Base-by-base conservation (phyloP, 2,329 filamentous ascomycete species). In the Exophiala xenobiotica region DNA sequence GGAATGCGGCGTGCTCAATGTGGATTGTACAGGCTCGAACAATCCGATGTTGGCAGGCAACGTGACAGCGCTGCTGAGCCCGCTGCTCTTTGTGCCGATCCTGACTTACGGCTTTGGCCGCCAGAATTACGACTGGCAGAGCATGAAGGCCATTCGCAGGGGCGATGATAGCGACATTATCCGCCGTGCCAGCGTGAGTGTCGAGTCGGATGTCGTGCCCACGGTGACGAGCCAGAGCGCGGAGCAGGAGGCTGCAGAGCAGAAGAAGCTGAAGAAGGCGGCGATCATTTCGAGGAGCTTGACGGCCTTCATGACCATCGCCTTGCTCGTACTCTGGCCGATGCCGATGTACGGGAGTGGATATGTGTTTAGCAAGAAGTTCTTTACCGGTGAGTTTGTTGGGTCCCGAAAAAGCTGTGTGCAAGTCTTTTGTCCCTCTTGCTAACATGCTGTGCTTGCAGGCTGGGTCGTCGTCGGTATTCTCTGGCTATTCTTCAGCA, bases 311-410 rank as follows among this genome's bases (percentile, higher is more conserved):
- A 75, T 89, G 73, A 87, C 88, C 0, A 54, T 95, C 0, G 78
- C 82, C 0, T 75, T 95, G 49, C 74, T 96, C 0, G 77, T 96
- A 1, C 78, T 96, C 12, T 96, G 90, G 90, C 90, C 91, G 0
- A 92, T 96, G 79, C 90, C 90, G 1, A 84, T 96, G 82, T 96
- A 93, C 65, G 90, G 89, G 8, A 78, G 78, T 0, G 80, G 80
- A 1, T 96, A 96, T 66, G 79, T 96, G 47, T 95, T 93, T 71
- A 83, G 78, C 68, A 87, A 88, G 74, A 77, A 77, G 19, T 93
- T 93, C 75, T 93, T 92, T 70, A 88, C 86, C 0, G 60, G 59
- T 58, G 46, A 31, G 57, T 51, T 24, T 27, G 12, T 35, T n/a
- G n/a, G n/a, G n/a, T 20, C 20, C 16, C 11, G 3, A 12, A 27